These are phyloP conservation scores for Aspergillus thermomutatus DNA, from an alignment of 2,329 filamentous ascomycete species.

Conservation along the genomic window DNA sequence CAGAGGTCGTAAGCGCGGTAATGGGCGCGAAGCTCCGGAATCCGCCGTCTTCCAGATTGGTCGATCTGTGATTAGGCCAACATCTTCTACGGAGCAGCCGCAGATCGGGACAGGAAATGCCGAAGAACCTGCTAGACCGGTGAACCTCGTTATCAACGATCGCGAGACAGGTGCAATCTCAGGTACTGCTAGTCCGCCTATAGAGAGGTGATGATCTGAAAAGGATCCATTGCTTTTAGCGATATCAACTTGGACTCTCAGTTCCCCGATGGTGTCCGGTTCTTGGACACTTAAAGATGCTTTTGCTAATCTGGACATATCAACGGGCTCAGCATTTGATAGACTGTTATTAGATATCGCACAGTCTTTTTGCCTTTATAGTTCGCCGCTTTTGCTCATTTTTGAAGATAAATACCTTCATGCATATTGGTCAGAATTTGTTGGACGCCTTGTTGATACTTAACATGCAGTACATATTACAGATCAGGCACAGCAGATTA, in stretches of 20 bases:
- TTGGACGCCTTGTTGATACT: not conserved
- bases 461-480: not conserved
- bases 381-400: not conserved
- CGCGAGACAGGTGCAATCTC: not conserved
- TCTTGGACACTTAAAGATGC: not conserved
- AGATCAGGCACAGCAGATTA: not conserved
- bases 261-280: not conserved
- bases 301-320: not conserved
- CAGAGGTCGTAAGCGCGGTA: slow-evolving; percentile 24
- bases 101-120: slow-evolving; percentile 19
- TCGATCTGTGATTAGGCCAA: slow-evolving; percentile 20
- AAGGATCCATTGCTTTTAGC: not conserved
- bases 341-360: not conserved
- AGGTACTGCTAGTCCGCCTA: not conserved
- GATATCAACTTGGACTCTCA: not conserved
- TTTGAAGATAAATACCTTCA: not conserved
- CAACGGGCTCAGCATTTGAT: not conserved
- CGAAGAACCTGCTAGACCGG: slow-evolving; percentile 33
- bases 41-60: slow-evolving; percentile 27
- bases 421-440: not conserved
- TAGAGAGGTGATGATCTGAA: not conserved
- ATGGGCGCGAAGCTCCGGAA: slow-evolving; percentile 12
- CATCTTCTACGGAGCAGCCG: slow-evolving; percentile 13
- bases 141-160: slow-evolving; percentile 24
- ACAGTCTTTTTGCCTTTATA: not conserved